Conservation (phyloP, 148 eudicot species). For the Amaranthus cruentus region DNA sequence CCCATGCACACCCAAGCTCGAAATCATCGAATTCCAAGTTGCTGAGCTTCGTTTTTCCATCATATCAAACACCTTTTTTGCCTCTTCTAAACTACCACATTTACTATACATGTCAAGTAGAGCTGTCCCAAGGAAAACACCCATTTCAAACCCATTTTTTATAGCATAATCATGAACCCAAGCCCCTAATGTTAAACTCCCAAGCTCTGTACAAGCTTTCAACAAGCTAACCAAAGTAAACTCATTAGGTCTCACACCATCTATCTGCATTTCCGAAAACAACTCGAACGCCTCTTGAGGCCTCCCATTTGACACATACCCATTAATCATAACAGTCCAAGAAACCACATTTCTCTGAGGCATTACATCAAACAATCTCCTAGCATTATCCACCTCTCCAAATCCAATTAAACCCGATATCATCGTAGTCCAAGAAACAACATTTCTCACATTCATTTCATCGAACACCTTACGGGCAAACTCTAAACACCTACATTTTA, state of each 20-base stretch:
- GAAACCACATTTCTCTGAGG: constrained; percentile 58
- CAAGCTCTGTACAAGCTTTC: constrained; percentile 49
- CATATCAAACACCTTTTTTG: constrained; percentile 39
- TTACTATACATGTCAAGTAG: constrained; percentile 77
- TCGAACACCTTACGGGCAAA: constrained; percentile 53
- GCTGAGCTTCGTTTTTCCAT: constrained; percentile 54
- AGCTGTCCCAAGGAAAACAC: constrained; percentile 56
- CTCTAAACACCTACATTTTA: constrained; percentile 40
- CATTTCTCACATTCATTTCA: constrained; percentile 50
- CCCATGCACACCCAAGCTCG: constrained; percentile 70
- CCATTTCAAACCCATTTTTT: constrained; percentile 45
- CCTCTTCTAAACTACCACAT: constrained; percentile 60
- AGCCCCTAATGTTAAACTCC: constrained; percentile 49
- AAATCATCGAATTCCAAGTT: constrained; percentile 72
- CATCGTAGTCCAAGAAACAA: constrained; percentile 68
- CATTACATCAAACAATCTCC: constrained; percentile 47
- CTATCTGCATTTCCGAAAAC: constrained; percentile 45
- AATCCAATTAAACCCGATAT: constrained; percentile 44
- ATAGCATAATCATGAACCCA: constrained; percentile 59
- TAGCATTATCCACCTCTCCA: constrained; percentile 46
- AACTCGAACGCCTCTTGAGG: constrained; percentile 48
- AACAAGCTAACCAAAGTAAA: constrained; percentile 54
- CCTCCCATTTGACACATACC: constrained; percentile 38
- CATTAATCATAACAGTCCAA: constrained; percentile 61
- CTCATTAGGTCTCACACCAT: constrained; percentile 53